Conservation (phyloP, 23 red algal species). For the Gracilaria gracilis region DNA sequence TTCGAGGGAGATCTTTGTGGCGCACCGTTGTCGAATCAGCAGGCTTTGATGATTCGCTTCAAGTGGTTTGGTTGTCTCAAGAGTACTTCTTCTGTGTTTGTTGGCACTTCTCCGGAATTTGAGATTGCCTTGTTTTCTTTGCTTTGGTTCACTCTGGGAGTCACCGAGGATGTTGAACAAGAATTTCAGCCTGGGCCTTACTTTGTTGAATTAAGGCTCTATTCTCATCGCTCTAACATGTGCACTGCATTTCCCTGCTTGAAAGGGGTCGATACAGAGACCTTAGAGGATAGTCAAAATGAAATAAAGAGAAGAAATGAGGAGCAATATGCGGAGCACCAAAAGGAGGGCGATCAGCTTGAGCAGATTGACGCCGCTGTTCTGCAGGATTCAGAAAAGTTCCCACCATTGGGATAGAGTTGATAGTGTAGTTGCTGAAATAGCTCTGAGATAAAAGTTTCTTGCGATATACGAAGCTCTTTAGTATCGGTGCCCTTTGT, state of each 20-base stretch:
- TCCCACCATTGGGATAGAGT: background rate
- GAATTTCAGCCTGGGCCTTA: background rate
- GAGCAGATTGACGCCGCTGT: background rate
- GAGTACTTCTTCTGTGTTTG: conserved; percentile 53
- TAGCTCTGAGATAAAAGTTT: too few species aligned
- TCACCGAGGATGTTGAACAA: background rate
- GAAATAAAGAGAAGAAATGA: background rate
- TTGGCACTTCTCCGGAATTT: conserved; percentile 78
- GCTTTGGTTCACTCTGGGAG: conserved; percentile 27
- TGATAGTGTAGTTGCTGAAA: background rate
- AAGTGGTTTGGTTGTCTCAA: conserved; percentile 57
- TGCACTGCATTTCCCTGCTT: background rate
- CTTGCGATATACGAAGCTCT: too few species aligned
- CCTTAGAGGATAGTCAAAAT: background rate
- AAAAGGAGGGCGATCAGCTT: background rate
- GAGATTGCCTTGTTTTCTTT: conserved; percentile 80
- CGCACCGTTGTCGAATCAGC: conserved; percentile 21
- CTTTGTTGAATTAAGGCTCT: background rate
- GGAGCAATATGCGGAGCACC: background rate
- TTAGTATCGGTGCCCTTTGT: too few species aligned
- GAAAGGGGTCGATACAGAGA: background rate
- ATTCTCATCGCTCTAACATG: background rate
- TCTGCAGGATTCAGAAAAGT: conserved; percentile 14
- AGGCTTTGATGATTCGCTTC: conserved; percentile 71
- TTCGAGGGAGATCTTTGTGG: conserved; percentile 43